Evolutionary conservation across 179 eudicot species (phyloP).

Genomic region (Spinacia oleracea): DNA sequence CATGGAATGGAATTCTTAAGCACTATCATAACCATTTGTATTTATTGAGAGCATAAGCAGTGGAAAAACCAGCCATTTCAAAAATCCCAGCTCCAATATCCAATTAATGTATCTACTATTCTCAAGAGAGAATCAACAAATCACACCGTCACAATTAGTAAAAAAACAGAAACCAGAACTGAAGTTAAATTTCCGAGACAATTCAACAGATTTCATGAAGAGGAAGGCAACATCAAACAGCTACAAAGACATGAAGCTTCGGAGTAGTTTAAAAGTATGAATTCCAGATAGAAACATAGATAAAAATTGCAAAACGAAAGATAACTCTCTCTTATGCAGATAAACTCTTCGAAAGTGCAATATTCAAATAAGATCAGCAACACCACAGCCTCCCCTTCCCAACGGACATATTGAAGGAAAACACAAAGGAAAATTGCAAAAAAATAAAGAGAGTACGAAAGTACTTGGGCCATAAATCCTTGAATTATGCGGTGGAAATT

Average conservation of each 20-base stretch:
- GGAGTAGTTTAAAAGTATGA: not conserved
- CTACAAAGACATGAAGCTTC: not conserved
- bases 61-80: not conserved
- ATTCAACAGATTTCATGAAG: not conserved
- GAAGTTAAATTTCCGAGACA: not conserved
- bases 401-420: constrained; percentile 5
- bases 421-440: constrained; percentile 1
- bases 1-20: not conserved
- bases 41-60: not conserved
- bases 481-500: constrained; percentile 81
- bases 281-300: not conserved
- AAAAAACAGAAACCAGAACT: not conserved
- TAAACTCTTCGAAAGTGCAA: not conserved
- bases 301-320: not conserved
- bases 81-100: not conserved
- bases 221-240: not conserved
- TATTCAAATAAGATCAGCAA: not conserved
- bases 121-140: not conserved
- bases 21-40: not conserved
- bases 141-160: not conserved
- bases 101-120: not conserved
- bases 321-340: not conserved
- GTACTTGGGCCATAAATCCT: constrained; percentile 98
- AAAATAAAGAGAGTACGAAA: constrained; percentile 7
- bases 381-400: constrained; percentile 2